Evolutionary conservation across 1,139 yeast genomes (phyloP), one percentile per base, ranked within the genome.

Genomic region (Candida glucosophila): DNA sequence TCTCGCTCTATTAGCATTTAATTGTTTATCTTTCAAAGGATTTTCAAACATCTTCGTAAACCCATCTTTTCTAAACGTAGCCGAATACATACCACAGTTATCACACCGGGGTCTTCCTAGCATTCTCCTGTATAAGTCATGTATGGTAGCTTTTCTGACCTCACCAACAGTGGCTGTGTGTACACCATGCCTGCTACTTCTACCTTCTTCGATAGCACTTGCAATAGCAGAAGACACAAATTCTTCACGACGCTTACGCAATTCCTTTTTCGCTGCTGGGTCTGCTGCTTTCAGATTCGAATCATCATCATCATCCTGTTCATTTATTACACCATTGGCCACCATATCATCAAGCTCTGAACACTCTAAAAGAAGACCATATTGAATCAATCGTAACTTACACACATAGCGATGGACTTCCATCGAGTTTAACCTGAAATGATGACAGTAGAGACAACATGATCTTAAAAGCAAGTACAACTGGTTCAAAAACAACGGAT

Each of bases 41-140:
- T 77, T 77, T 58, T 90, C 97, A 43, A 92, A 92, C 36, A 92
- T 75, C 60, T 92, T 92, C 32, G 90, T 73, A 47, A 76, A 81
- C 1, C 98, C 98, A 50, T 92, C 98, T 48, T 88, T 90, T 61
- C 98, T 75, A 65, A 78, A 90, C 22, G 78, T 67, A 29, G 98
- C 97, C 22, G 95, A 85, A 52, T 68, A 82, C 95, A 88, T 82
- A 25, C 86, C 83, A 70, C 99, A 92, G 55, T 86, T 86, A 47
- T 82, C 93, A 71, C 99, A 92, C 53, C 77, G 81, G 31, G 85
- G 77, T 54, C 95, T 75, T 26, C 78, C 57, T 39, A 83, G 60
- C 29, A 86, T 58, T 40, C 72, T 71, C 43, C 70, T 73, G 61
- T 86, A 82, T 43, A 88, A 79, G 21, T 77, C 83, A 33, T 77